phyloP scores from a whole-genome alignment of 768 basidiomycete species.

The Dacryopinax primogenitus region DNA sequence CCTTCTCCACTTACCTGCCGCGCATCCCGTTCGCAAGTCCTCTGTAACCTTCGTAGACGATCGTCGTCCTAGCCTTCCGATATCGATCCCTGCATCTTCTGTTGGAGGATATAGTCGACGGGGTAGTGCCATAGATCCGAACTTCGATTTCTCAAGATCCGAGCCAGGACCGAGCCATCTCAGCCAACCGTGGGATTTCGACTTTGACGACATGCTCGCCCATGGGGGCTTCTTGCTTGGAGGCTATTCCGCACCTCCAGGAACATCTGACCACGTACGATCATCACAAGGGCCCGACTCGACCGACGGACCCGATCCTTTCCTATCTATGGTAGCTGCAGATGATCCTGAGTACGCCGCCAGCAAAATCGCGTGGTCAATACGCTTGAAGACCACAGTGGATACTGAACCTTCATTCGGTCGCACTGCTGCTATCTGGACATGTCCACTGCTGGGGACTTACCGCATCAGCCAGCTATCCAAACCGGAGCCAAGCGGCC shows the following conservation, averaged over 20 bases:
- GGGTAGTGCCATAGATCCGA: neutral
- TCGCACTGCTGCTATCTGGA: neutral
- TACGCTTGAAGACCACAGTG: neutral
- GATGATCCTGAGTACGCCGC: slow-evolving; percentile 5
- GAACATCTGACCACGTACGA: neutral
- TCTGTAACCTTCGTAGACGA: slow-evolving; percentile 4
- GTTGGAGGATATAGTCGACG: neutral
- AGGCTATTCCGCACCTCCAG: neutral
- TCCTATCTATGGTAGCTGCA: neutral
- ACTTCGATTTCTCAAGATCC: neutral
- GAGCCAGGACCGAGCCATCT: neutral
- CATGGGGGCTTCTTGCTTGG: neutral
- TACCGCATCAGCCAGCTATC: neutral
- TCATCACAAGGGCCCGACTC: neutral
- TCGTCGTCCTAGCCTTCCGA: neutral
- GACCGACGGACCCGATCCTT: neutral
- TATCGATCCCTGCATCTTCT: neutral
- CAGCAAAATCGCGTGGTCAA: neutral
- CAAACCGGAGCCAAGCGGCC: neutral
- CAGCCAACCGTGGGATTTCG: neutral
- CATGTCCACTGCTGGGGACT: neutral
- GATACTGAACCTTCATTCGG: neutral
- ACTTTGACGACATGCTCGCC: neutral
- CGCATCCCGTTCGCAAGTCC: neutral
- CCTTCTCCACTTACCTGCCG: neutral